Evolutionary conservation across 1,139 yeast species (phyloP).

Genomic region (Kluyveromyces marxianus): DNA sequence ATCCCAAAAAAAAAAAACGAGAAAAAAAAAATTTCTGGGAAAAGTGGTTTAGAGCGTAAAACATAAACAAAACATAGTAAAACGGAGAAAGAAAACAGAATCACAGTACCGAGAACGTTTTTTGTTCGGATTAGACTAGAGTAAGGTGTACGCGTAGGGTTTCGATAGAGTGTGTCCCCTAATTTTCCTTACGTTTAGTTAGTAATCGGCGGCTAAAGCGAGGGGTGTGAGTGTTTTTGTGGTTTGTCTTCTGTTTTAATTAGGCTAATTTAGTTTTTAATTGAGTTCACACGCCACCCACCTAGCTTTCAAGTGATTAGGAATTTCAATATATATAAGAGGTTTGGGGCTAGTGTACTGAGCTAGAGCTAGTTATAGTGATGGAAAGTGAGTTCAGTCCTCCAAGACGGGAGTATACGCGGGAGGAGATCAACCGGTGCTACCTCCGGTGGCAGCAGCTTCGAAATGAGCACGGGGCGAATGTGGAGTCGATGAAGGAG

Average conservation of each 20-base stretch:
- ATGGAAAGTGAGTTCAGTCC: slow-evolving; percentile 22
- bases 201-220: not conserved
- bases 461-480: slow-evolving; percentile 56
- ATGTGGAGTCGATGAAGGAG: slow-evolving; percentile 54
- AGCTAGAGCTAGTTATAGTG: not conserved
- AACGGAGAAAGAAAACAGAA: not conserved
- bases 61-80: not conserved
- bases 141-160: too few relatives aligned
- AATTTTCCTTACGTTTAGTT: too few relatives aligned
- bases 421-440: slow-evolving; percentile 32
- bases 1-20: not conserved
- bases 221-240: not conserved
- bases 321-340: too few relatives aligned
- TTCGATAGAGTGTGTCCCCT: too few relatives aligned
- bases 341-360: not conserved
- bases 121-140: too few relatives aligned
- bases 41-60: not conserved
- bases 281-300: not conserved
- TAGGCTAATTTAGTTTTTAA: not conserved
- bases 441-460: slow-evolving; percentile 53
- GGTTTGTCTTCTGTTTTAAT: not conserved
- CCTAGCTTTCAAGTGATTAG: not conserved
- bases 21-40: not conserved
- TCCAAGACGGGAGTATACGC: slow-evolving; percentile 28
- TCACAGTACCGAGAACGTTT: not conserved